phyloP scores from a whole-genome alignment of 345 rosid species.

The Brassica juncea region DNA sequence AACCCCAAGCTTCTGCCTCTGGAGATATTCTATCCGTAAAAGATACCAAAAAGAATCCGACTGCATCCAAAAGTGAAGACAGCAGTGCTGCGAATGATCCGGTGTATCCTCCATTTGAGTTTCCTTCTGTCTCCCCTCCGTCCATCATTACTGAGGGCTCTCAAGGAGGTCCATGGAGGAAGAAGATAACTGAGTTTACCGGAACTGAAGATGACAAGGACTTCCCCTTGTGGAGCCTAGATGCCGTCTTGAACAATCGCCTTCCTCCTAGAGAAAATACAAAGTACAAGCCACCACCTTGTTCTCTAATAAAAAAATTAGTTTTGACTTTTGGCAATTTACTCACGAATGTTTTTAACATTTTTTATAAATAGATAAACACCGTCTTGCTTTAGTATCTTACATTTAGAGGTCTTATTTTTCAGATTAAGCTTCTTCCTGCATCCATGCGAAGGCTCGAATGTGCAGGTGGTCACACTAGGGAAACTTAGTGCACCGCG shows the following conservation, averaged over 20 bases:
- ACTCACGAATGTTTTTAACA: slow-evolving; percentile 5
- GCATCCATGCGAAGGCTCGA: slow-evolving; percentile 89
- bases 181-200: slow-evolving; percentile 79
- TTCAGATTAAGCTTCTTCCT: slow-evolving; percentile 96
- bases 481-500: slow-evolving; percentile 99
- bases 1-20: slow-evolving; percentile 66
- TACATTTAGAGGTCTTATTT: slow-evolving; percentile 18
- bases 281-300: slow-evolving; percentile 55
- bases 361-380: slow-evolving; percentile 4
- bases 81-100: slow-evolving; percentile 73
- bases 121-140: slow-evolving; percentile 80
- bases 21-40: slow-evolving; percentile 70
- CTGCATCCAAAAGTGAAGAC: slow-evolving; percentile 65
- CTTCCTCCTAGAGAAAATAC: slow-evolving; percentile 89
- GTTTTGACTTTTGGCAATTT: slow-evolving; percentile 26
- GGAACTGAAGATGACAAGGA: slow-evolving; percentile 97
- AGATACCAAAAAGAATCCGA: slow-evolving; percentile 60
- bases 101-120: slow-evolving; percentile 91
- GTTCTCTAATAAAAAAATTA: slow-evolving; percentile 15
- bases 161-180: slow-evolving; percentile 99
- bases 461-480: slow-evolving; percentile 80
- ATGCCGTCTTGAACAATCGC: slow-evolving; percentile 86
- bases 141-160: slow-evolving; percentile 95
- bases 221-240: slow-evolving; percentile 95
- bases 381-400: slow-evolving; percentile 7